phyloP scores from a whole-genome alignment of 352 stramenopile species.

The Aphanomyces astaci region DNA sequence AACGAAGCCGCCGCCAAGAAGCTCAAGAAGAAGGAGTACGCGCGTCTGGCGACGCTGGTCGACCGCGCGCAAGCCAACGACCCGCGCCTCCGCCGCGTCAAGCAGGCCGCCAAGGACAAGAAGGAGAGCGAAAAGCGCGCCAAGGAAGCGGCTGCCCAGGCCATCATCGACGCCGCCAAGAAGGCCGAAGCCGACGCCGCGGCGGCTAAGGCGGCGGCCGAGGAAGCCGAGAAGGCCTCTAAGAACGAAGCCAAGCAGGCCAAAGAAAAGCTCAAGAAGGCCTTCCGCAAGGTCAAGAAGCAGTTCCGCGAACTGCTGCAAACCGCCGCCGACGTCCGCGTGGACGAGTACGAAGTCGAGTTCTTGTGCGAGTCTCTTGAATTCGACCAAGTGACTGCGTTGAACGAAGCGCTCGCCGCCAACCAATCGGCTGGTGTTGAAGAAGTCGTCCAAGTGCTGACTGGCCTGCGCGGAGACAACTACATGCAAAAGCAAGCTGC shows the following conservation, averaged over 20 bases:
- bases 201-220: slow-evolving; percentile 35
- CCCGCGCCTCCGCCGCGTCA: slow-evolving; percentile 69
- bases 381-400: slow-evolving; percentile 56
- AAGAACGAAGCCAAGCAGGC: slow-evolving; percentile 65
- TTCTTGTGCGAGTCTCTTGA: slow-evolving; percentile 61
- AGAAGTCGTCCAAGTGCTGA: slow-evolving; percentile 32
- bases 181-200: slow-evolving; percentile 50
- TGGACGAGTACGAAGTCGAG: slow-evolving; percentile 70
- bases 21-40: slow-evolving; percentile 86
- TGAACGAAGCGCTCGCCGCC: slow-evolving; percentile 51
- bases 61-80: slow-evolving; percentile 67
- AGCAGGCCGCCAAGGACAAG: slow-evolving; percentile 79
- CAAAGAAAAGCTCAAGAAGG: slow-evolving; percentile 82
- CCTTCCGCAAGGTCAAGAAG: slow-evolving; percentile 80
- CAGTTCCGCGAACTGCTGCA: slow-evolving; percentile 71
- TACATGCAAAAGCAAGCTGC: slow-evolving; percentile 15
- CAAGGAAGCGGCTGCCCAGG: slow-evolving; percentile 67
- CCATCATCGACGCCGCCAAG: slow-evolving; percentile 59
- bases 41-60: slow-evolving; percentile 65
- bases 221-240: slow-evolving; percentile 58
- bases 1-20: slow-evolving; percentile 79
- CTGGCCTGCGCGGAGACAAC: slow-evolving; percentile 8
- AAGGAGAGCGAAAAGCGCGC: slow-evolving; percentile 61
- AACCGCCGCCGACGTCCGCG: slow-evolving; percentile 49
- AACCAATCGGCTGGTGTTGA: slow-evolving; percentile 48